Evolutionary conservation across 352 stramenopile species (phyloP).

Genomic region (Aphanomyces euteiches): DNA sequence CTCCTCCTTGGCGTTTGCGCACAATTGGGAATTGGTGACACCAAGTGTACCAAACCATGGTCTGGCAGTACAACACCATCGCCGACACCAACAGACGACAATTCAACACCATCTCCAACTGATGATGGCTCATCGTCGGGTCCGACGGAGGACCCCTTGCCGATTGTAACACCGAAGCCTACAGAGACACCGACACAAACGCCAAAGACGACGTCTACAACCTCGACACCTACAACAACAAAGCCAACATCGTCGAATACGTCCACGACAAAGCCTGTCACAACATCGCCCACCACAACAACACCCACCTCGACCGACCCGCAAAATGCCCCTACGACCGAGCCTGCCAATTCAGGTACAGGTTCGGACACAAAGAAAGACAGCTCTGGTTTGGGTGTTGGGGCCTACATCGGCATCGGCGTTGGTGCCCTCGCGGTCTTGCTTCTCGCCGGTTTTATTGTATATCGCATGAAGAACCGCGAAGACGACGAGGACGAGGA

Average conservation of each 20-base stretch:
- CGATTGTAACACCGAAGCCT: not conserved
- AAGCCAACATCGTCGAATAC: not conserved
- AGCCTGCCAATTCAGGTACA: not conserved
- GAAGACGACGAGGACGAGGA: conserved; percentile 27
- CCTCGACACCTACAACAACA: conserved; percentile 1
- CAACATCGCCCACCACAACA: not conserved
- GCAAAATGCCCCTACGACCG: not conserved
- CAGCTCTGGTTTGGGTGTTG: conserved; percentile 2
- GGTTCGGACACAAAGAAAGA: not conserved
- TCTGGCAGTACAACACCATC: too few relatives aligned
- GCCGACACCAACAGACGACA: not conserved
- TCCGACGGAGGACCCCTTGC: not conserved
- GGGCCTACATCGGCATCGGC: conserved; percentile 3
- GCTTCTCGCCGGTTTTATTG: not conserved
- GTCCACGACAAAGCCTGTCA: not conserved
- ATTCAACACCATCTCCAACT: not conserved
- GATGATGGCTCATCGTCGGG: not conserved
- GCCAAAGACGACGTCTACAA: not conserved
- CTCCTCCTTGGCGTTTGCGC: conserved; percentile 11
- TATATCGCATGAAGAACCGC: conserved; percentile 16
- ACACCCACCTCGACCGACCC: not conserved
- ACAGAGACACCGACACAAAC: conserved; percentile 7
- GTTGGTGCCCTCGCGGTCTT: conserved; percentile 11
- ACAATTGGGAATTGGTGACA: conserved; percentile 15
- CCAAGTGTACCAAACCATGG: not conserved